Base-by-base conservation (phyloP, 2,329 filamentous ascomycete species). In the Fusarium sp. region DNA sequence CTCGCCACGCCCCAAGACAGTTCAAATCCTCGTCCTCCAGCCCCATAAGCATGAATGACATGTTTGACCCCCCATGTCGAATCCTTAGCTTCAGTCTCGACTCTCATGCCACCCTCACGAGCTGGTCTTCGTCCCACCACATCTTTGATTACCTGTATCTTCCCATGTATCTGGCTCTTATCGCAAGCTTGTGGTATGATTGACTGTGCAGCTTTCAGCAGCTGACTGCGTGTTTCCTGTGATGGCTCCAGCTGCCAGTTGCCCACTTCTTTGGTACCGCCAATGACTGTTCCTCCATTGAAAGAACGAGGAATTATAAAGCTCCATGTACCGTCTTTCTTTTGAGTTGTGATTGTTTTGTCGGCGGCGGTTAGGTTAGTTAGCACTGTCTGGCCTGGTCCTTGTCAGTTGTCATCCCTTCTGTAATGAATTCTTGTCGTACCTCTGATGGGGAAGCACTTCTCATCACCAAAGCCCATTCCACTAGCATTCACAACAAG, bases 261-360 rank as follows among this genome's bases (percentile, higher is more conserved):
- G 61, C 86, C 80, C 2, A 85, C 83, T 75, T 92, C 87, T 77
- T 91, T 92, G 14, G 90, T 92, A 0, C 90, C 90, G 9, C 90
- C 91, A 25, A 92, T 86, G 42, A 92, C 83, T 0, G 90, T 92
- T 5, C 90, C 90, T 6, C 90, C 90, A 38, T 87, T 83, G 31
- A 90, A 86, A 13, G 86, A 86, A 5, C 91, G 85, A 2, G 90
- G 89, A 10, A 92, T 88, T 49, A 86, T 85, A 70, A 92, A 92
- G 1, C 86, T 85, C 88, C 89, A 91, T 13, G 83, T 85, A 1
- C 90, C 90, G 76, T 92, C 89, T 1, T 84, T 83, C 74, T 89
- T 87, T 72, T 93, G 89, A 31, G 87, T 84, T 5, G 91, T 92
- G 25, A 92, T 83, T 0, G 80, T 82, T 38, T 78, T 79, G 0